Percentiles rank a stretch among this genome's conserved stretches.
Conservation (phyloP, 768 basidiomycete species). For the Suillus spraguei region DNA sequence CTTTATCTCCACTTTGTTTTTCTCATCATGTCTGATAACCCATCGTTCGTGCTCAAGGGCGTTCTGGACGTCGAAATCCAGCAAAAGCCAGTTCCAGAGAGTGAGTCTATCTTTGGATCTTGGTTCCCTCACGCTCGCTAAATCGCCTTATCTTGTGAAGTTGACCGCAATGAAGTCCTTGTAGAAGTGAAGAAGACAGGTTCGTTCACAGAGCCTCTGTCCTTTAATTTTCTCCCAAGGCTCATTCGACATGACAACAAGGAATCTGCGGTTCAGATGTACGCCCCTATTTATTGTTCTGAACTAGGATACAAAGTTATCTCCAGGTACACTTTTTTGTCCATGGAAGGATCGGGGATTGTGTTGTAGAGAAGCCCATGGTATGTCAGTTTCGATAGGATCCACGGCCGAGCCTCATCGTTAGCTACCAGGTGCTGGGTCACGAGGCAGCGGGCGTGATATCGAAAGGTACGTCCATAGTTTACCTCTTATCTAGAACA, state of each 20-base stretch:
- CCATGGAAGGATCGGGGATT: constrained; percentile 81
- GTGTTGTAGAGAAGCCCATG: constrained; percentile 81
- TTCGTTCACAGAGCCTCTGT: constrained; percentile 31
- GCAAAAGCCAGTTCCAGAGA: constrained; percentile 71
- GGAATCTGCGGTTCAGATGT: constrained; percentile 94
- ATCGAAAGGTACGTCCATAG: constrained; percentile 50
- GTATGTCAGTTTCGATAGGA: constrained; percentile 36
- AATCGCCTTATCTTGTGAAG: constrained; percentile 36
- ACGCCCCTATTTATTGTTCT: constrained; percentile 22
- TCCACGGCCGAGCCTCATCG: constrained; percentile 2
- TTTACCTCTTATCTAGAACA: neutral
- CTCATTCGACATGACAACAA: constrained; percentile 30
- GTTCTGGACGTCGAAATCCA: constrained; percentile 73
- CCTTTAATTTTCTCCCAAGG: constrained; percentile 4
- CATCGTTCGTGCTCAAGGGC: constrained; percentile 74
- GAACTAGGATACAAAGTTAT: constrained; percentile 14
- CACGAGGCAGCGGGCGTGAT: constrained; percentile 91
- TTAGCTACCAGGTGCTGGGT: constrained; percentile 72
- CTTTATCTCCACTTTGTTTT: constrained; percentile 8
- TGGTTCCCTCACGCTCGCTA: constrained; percentile 9
- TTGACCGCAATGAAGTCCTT: constrained; percentile 76
- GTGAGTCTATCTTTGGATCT: constrained; percentile 39
- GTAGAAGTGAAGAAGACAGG: constrained; percentile 93
- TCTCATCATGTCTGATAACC: constrained; percentile 67
- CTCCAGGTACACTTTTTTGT: constrained; percentile 74